Evolutionary conservation across 2,329 filamentous ascomycete genomes (phyloP).

Genomic region (Curvularia lunata): DNA sequence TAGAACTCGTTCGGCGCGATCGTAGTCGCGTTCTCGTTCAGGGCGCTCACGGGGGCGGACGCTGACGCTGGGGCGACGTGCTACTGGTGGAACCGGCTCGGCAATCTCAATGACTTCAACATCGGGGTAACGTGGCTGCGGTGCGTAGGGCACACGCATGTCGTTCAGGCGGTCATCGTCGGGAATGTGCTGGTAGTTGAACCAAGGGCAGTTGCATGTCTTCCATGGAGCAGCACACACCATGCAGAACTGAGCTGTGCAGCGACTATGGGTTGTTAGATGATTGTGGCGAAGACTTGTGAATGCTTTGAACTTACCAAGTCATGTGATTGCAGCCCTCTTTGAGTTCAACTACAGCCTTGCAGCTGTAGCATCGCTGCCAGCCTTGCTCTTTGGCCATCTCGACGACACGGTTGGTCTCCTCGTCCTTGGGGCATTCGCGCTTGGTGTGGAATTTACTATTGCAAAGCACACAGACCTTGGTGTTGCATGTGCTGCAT

Average conservation of each 20-base stretch:
- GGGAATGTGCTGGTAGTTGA: conserved; percentile 63
- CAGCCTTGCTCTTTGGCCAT: conserved; percentile 72
- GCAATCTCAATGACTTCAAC: conserved; percentile 44
- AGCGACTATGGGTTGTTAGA: conserved; percentile 61
- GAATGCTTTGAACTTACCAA: conserved; percentile 63
- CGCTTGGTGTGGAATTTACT: conserved; percentile 71
- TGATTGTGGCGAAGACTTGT: conserved; percentile 9
- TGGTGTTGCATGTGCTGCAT: conserved; percentile 74
- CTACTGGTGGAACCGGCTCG: conserved; percentile 31
- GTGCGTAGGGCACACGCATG: conserved; percentile 42
- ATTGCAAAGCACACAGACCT: conserved; percentile 77
- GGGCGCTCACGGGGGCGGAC: conserved; percentile 35
- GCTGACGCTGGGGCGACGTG: conserved; percentile 39
- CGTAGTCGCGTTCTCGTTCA: conserved; percentile 50
- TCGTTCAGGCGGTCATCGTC: conserved; percentile 61
- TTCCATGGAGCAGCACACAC: conserved; percentile 84
- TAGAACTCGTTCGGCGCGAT: conserved; percentile 57
- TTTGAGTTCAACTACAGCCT: conserved; percentile 75
- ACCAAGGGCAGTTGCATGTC: conserved; percentile 81
- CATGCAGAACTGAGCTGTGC: conserved; percentile 86
- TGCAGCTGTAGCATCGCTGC: conserved; percentile 78
- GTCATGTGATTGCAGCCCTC: conserved; percentile 90
- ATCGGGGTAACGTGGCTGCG: conserved; percentile 27
- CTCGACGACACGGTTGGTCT: conserved; percentile 67
- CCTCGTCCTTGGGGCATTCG: conserved; percentile 75